phyloP scores from a whole-genome alignment of 371 early-diverging fungal species.

The Mortierella sp. region DNA sequence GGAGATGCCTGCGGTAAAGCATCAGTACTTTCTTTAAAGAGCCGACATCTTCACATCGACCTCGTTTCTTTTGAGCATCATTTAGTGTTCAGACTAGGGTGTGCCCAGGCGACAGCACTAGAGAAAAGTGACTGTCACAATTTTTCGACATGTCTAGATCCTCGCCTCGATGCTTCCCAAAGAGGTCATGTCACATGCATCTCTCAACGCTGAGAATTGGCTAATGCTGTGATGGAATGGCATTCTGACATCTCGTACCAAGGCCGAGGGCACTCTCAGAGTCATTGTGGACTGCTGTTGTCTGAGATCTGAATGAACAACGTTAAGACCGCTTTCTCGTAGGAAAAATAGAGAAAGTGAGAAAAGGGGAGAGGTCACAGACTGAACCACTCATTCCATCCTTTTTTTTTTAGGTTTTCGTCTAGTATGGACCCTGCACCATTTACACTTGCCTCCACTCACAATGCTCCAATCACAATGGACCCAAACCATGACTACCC shows the following conservation, averaged over 20 bases:
- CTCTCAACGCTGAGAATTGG: constrained; percentile 68
- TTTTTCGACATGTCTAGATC: constrained; percentile 53
- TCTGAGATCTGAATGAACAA: constrained; percentile 79
- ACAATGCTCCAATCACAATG: constrained; percentile 72
- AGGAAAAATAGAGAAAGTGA: constrained; percentile 35
- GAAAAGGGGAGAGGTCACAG: not conserved
- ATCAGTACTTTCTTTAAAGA: not conserved
- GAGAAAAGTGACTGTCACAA: not conserved
- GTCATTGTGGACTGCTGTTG: constrained; percentile 81
- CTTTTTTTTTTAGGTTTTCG: too few species aligned
- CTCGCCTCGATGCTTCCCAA: constrained; percentile 64
- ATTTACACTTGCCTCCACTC: constrained; percentile 69
- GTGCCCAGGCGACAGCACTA: constrained; percentile 63
- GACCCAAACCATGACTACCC: constrained; percentile 56
- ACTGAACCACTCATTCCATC: not conserved
- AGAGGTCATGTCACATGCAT: constrained; percentile 71
- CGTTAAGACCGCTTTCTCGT: constrained; percentile 71
- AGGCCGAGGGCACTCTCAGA: constrained; percentile 65
- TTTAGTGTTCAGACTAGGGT: constrained; percentile 76
- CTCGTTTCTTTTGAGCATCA: too few species aligned
- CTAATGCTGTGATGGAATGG: constrained; percentile 90
- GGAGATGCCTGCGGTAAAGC: constrained; percentile 52
- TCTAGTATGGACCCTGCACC: constrained; percentile 76
- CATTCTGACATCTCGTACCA: constrained; percentile 81
- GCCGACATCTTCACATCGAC: too few species aligned